Evolutionary conservation across 768 basidiomycete species (phyloP).

Genomic region (Dendrothele bispora): DNA sequence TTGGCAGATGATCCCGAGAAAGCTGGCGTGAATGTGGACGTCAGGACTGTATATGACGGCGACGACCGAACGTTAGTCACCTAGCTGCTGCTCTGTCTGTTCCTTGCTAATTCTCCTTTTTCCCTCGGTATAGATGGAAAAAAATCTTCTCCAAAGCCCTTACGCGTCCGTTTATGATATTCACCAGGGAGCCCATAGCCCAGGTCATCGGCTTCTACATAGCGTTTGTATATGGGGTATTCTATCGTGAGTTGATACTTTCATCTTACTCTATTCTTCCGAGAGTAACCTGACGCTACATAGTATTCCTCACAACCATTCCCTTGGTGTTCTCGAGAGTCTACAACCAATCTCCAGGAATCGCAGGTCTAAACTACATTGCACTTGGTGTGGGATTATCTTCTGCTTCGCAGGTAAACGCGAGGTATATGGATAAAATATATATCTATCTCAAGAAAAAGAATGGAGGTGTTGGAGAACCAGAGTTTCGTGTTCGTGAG

Average conservation of each 20-base stretch:
- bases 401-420: slow-evolving; percentile 53
- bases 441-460: slow-evolving; percentile 51
- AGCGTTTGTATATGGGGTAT: slow-evolving; percentile 65
- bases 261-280: not conserved
- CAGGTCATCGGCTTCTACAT: slow-evolving; percentile 69
- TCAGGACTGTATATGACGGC: slow-evolving; percentile 51
- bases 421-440: slow-evolving; percentile 53
- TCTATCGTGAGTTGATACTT: slow-evolving; percentile 50
- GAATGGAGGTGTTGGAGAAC: slow-evolving; percentile 45
- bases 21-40: slow-evolving; percentile 23
- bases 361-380: slow-evolving; percentile 69
- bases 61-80: slow-evolving; percentile 8
- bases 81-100: not conserved
- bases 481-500: slow-evolving; percentile 51
- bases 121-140: slow-evolving; percentile 43
- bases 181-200: slow-evolving; percentile 61
- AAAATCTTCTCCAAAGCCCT: slow-evolving; percentile 52
- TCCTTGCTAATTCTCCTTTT: not conserved
- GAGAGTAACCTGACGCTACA: not conserved
- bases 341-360: slow-evolving; percentile 57
- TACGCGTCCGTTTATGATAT: slow-evolving; percentile 65
- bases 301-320: slow-evolving; percentile 72
- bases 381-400: slow-evolving; percentile 66
- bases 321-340: slow-evolving; percentile 53
- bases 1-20: slow-evolving; percentile 48